Evolutionary conservation across 768 basidiomycete genomes (phyloP).

Genomic region (Dacryopinax spathularia): DNA sequence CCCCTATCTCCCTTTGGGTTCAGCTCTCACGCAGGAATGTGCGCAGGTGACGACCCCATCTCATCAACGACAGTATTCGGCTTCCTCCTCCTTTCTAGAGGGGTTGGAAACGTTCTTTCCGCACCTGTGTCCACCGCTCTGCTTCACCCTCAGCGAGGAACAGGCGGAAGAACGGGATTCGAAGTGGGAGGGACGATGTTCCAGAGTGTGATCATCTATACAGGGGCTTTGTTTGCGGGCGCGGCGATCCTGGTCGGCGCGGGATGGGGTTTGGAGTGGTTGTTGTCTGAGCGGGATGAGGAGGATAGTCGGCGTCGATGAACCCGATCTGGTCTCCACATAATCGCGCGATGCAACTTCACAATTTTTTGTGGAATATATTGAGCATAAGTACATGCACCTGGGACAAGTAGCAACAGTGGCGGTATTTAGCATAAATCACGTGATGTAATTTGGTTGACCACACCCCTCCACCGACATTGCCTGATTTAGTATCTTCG

Average conservation of each 20-base stretch:
- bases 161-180: slow-evolving; percentile 15
- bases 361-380: neutral
- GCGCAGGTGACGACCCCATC: neutral
- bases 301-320: neutral
- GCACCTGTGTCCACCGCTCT: neutral
- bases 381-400: too few species aligned
- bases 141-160: neutral
- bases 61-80: slow-evolving; percentile 3
- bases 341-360: neutral
- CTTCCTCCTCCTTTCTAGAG: slow-evolving; percentile 1
- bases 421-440: too few species aligned
- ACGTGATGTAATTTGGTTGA: too few species aligned
- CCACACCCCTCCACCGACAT: too few species aligned
- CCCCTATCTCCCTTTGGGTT: neutral
- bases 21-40: neutral
- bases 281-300: neutral
- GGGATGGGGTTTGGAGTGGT: slow-evolving; percentile 18
- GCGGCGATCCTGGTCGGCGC: slow-evolving; percentile 17
- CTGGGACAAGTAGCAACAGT: too few species aligned
- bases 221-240: slow-evolving; percentile 23
- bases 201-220: slow-evolving; percentile 21
- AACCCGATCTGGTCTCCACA: neutral
- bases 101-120: neutral
- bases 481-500: too few species aligned
- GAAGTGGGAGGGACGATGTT: slow-evolving; percentile 20